These are phyloP conservation scores for Sugiyamaella valdiviana DNA, from an alignment of 805 yeast genomes.

Conservation along the genomic window DNA sequence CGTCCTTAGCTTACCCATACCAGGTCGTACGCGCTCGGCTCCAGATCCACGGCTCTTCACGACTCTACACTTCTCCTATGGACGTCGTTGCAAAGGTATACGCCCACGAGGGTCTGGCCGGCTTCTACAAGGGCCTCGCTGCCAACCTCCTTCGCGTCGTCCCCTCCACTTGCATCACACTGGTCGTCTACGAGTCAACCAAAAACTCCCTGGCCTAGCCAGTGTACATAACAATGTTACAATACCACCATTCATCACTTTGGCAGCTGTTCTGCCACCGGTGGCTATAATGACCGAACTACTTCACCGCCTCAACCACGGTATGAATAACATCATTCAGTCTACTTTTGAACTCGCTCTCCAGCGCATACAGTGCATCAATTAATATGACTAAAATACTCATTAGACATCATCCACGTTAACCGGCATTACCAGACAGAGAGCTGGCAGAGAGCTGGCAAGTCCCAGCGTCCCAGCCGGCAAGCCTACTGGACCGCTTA, in stretches of 20 bases:
- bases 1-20: slow-evolving; percentile 68
- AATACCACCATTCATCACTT: background rate
- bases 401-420: too few relatives aligned
- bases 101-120: slow-evolving; percentile 49
- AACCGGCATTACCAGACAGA: too few relatives aligned
- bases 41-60: slow-evolving; percentile 43
- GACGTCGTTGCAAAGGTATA: slow-evolving; percentile 39
- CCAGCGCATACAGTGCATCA: too few relatives aligned
- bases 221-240: background rate
- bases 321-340: too few relatives aligned
- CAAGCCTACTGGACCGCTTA: too few relatives aligned
- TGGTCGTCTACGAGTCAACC: slow-evolving; percentile 65
- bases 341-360: too few relatives aligned
- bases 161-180: slow-evolving; percentile 91
- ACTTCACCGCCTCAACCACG: too few relatives aligned
- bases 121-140: slow-evolving; percentile 77
- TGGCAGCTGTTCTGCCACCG: too few relatives aligned
- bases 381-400: too few relatives aligned
- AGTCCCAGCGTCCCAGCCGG: too few relatives aligned
- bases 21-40: slow-evolving; percentile 75
- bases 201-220: slow-evolving; percentile 4
- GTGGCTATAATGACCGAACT: too few relatives aligned
- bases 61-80: slow-evolving; percentile 26
- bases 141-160: slow-evolving; percentile 77
- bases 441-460: too few relatives aligned